Percentiles rank a stretch among this genome's conserved stretches.
These are phyloP conservation scores for Lactarius akahatsu DNA, from an alignment of 768 basidiomycete genomes.

Conservation along the genomic window DNA sequence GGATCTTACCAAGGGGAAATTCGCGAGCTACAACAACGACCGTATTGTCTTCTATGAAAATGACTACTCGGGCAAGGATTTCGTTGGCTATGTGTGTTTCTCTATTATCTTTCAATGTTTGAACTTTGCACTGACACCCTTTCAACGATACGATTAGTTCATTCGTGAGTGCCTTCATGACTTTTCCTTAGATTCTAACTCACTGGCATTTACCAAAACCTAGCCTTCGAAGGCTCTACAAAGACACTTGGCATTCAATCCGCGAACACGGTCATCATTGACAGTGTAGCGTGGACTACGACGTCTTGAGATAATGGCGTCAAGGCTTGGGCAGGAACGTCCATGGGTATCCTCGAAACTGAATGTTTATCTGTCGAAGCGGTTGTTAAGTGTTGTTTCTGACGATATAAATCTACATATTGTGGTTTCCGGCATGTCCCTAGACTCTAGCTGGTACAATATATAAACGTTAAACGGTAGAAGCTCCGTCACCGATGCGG, in stretches of 20 bases:
- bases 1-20: background rate
- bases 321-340: background rate
- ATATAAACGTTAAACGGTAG: background rate
- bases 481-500: background rate
- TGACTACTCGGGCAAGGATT: background rate
- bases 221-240: background rate
- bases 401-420: background rate
- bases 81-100: background rate
- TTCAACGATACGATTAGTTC: background rate
- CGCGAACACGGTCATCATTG: background rate
- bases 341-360: background rate
- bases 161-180: background rate
- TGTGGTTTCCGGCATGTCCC: background rate
- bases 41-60: background rate
- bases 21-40: background rate
- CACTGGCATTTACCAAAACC: background rate
- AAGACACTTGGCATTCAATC: background rate
- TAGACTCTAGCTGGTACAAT: background rate
- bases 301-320: background rate
- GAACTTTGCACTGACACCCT: background rate
- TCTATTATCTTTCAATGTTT: background rate
- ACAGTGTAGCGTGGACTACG: background rate
- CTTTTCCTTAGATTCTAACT: background rate
- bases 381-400: background rate
- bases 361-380: background rate